Evolutionary conservation across 2,329 filamentous ascomycete species (phyloP), one percentile per base, ranked within the genome.

Genomic region (Exserohilum turcica): DNA sequence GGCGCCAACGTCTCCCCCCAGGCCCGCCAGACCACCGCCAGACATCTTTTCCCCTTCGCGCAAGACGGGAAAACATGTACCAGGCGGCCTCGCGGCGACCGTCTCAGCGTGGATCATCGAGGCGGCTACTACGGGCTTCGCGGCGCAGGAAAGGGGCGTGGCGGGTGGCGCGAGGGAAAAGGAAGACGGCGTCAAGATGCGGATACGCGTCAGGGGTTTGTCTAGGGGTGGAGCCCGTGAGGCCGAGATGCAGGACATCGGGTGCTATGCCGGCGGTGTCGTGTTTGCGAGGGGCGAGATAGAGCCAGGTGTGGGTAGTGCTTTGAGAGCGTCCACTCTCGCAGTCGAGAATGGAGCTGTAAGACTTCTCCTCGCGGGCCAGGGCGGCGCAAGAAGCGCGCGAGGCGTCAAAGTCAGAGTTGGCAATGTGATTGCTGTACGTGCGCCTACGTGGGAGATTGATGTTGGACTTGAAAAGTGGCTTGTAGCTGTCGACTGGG

Each of bases 21-120:
- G 60, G 28, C 50, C 59, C 38, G 40, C 56, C 12, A 68, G 70
- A 4, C 79, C 80, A 0, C 68, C 81, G 0, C 81, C 82, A 0
- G 79, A 82, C 35, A 75, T 78, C 33, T 84, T 84, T 66, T 83
- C 81, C 0, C 82, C 82, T 1, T 78, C 79, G 40, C 74, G 80
- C 21, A 77, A 77, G 53, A 77, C 76, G 0, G 75, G 80, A 56
- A 79, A 79, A 59, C 84, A 80, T 56, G 39, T 82, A 0, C 68
- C 77, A 1, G 75, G 76, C 3, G 82, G 82, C 1, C 68, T 82
- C 48, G 82, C 82, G 3, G 73, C 76, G 1, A 78, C 76, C 42
- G 65, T 83, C 27, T 76, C 80, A 43, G 70, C 74, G 13, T 84
- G 81, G 81, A 71, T 85, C 10, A 67, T 84, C 13, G 80, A 82